phyloP scores from a whole-genome alignment of 106 monocot species.

The Phalaenopsis aphrodite region DNA sequence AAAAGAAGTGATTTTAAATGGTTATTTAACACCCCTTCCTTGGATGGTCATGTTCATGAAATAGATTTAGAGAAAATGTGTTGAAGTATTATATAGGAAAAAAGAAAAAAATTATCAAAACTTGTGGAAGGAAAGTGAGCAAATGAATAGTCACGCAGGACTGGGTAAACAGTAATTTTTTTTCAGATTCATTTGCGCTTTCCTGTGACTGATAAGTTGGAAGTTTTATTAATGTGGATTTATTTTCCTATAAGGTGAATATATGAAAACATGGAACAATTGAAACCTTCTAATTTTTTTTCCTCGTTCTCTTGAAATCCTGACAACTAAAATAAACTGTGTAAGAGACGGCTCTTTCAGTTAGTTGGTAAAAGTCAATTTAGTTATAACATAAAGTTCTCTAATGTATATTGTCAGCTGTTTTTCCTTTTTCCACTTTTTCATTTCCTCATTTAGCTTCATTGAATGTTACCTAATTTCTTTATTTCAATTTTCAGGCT shows the following conservation, averaged over 20 bases:
- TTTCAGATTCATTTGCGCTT: too few species aligned
- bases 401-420: neutral
- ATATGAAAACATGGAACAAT: neutral
- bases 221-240: neutral
- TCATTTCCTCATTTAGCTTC: neutral
- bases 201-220: too few species aligned
- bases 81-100: too few species aligned
- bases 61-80: too few species aligned
- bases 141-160: too few species aligned
- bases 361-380: neutral
- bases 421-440: neutral
- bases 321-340: neutral
- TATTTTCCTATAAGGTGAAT: neutral
- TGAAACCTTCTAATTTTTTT: neutral
- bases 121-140: too few species aligned
- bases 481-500: slow-evolving; percentile 30
- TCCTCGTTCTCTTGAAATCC: neutral
- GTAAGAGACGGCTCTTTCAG: neutral
- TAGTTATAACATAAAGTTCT: neutral
- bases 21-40: too few species aligned
- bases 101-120: too few species aligned
- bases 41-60: too few species aligned
- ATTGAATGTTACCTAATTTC: neutral
- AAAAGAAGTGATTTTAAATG: too few species aligned
- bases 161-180: too few species aligned